Evolutionary conservation across 106 monocot species (phyloP).

Genomic region (Alisma plantagoaquatica): DNA sequence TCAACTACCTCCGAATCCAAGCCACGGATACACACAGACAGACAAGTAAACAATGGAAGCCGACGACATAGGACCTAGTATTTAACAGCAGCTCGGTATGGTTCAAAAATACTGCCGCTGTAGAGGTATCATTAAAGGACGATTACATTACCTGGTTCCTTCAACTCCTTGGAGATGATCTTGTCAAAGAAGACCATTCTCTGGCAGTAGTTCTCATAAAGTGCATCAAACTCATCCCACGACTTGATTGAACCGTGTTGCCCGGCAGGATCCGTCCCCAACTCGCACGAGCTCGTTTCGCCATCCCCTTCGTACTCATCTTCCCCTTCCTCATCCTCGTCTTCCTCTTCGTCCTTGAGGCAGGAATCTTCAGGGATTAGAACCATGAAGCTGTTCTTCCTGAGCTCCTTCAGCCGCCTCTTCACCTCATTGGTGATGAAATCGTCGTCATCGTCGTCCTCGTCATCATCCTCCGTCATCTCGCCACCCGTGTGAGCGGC

Average conservation of each 20-base stretch:
- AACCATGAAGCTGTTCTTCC: conserved; percentile 97
- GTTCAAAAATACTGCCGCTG: no score
- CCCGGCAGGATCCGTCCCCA: conserved; percentile 49
- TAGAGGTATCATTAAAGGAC: no score
- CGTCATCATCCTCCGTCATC: conserved; percentile 17
- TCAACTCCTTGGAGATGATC: conserved; percentile 42
- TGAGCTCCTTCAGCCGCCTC: conserved; percentile 82
- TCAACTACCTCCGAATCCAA: no score
- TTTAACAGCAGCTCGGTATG: no score
- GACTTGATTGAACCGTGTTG: conserved; percentile 27
- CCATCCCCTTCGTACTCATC: no score
- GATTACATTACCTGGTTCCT: conserved; percentile 71
- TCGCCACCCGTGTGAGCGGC: not conserved
- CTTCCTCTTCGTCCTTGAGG: conserved; percentile 42
- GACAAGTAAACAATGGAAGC: no score
- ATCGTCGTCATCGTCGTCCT: conserved; percentile 85
- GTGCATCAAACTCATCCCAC: conserved; percentile 52
- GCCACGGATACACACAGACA: no score
- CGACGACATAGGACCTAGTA: no score
- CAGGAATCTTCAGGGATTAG: conserved; percentile 78
- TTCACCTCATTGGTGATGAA: conserved; percentile 94
- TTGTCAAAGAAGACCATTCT: conserved; percentile 88
- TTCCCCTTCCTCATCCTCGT: conserved; percentile 43
- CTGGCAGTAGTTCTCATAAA: conserved; percentile 75
- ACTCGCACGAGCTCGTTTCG: conserved; percentile 64